Evolutionary conservation across 148 eudicot genomes (phyloP).

Genomic region (Amaranthus hypochondriacus): DNA sequence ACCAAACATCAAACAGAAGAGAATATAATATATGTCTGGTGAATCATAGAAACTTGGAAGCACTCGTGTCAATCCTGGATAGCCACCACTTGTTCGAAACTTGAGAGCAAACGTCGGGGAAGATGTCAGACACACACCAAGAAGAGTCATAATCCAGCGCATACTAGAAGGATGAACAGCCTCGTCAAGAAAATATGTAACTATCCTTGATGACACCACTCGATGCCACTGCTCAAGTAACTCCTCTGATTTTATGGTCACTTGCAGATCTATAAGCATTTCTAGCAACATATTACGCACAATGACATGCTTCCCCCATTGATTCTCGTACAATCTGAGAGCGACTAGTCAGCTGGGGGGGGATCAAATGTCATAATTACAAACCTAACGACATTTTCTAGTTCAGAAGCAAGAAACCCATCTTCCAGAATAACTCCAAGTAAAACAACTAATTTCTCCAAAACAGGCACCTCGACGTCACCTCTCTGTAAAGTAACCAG

Average conservation of each 20-base stretch:
- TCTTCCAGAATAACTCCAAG: conserved; percentile 91
- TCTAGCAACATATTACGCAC: conserved; percentile 98
- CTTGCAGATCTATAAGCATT: conserved; percentile 94
- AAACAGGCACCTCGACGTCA: conserved; percentile 93
- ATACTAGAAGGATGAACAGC: conserved; percentile 99
- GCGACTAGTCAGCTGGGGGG: conserved; percentile 64
- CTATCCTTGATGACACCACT: conserved; percentile 80
- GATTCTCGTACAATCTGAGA: conserved; percentile 61
- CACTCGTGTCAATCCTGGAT: conserved; percentile 82
- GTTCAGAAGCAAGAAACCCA: conserved; percentile 85
- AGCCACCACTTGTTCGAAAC: conserved; percentile 88
- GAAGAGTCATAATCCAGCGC: conserved; percentile 99
- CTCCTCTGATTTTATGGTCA: conserved; percentile 81
- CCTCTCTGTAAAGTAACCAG: conserved; percentile 93
- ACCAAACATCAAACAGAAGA: conserved; percentile 93
- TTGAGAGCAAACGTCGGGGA: conserved; percentile 89
- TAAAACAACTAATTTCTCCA: conserved; percentile 90
- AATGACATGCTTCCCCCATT: conserved; percentile 99
- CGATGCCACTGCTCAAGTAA: conserved; percentile 98
- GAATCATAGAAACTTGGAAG: conserved; percentile 95
- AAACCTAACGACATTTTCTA: conserved; percentile 93
- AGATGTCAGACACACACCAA: conserved; percentile 93
- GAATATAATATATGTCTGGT: conserved; percentile 93
- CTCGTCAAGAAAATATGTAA: conserved; percentile 89
- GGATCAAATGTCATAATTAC: conserved; percentile 98